Evolutionary conservation across 176 grass and related monocot species (phyloP).

Genomic region (Hsuehochloa calcarea): DNA sequence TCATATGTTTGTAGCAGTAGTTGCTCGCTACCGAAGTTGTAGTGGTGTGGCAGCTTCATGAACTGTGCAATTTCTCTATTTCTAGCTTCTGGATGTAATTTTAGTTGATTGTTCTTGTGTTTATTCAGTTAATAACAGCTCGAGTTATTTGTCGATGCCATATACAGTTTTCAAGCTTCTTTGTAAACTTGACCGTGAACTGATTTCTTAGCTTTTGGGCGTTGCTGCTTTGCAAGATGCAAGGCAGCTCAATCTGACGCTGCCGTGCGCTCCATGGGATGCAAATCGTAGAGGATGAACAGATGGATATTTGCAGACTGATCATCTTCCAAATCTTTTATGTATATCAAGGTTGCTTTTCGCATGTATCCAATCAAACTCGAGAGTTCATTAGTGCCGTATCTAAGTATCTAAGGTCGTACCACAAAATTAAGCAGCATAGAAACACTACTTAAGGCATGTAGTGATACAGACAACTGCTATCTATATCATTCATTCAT

Average conservation of each 20-base stretch:
- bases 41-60: neutral
- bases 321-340: neutral
- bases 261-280: neutral
- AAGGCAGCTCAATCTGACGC: no score
- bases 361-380: no score
- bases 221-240: neutral
- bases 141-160: neutral
- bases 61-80: neutral
- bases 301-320: neutral
- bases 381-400: neutral
- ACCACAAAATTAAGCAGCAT: no score
- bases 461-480: no score
- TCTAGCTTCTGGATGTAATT: neutral
- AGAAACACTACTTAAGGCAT: no score
- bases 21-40: no score
- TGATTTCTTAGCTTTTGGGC: neutral
- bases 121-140: no score
- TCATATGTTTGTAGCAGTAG: no score
- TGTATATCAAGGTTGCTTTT: no score
- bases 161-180: neutral
- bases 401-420: neutral
- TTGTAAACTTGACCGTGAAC: neutral
- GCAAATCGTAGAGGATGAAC: no score
- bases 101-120: neutral
- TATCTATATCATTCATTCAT: rapidly evolving